A percentile compares a stretch with the other conserved stretches of the same genome.
phyloP scores from a whole-genome alignment of 2,329 filamentous ascomycete genomes.

The Neophaeococcomyces aloes region DNA sequence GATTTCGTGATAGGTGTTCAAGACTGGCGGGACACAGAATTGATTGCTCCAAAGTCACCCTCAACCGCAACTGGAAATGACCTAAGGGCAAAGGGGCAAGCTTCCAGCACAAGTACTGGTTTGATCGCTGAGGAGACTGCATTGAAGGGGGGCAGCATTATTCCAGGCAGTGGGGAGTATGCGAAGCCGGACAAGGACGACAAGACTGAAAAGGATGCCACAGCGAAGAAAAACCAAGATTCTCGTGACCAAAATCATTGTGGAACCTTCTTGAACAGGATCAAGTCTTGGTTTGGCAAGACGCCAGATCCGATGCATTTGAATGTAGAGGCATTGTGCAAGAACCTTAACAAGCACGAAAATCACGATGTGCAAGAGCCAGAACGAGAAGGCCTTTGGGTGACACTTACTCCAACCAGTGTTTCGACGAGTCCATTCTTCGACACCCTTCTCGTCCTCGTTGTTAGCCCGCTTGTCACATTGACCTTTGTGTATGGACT shows the following conservation, averaged over 20 bases:
- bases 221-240: slow-evolving; percentile 3
- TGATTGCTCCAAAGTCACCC: slow-evolving; percentile 40
- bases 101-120: slow-evolving; percentile 13
- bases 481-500: slow-evolving; percentile 86
- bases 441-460: slow-evolving; percentile 90
- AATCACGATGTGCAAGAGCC: slow-evolving; percentile 26
- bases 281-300: slow-evolving; percentile 15
- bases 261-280: slow-evolving; percentile 1
- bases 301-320: slow-evolving; percentile 1
- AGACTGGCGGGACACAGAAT: slow-evolving; percentile 73
- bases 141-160: slow-evolving; percentile 56
- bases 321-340: slow-evolving; percentile 1
- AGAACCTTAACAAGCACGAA: slow-evolving; percentile 16
- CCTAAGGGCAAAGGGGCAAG: slow-evolving; percentile 19
- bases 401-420: slow-evolving; percentile 86
- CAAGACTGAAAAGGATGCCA: slow-evolving; percentile 2
- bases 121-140: slow-evolving; percentile 24
- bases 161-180: slow-evolving; percentile 64
- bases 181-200: slow-evolving; percentile 4
- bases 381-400: slow-evolving; percentile 73
- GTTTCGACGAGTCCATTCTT: slow-evolving; percentile 86
- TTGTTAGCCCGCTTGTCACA: slow-evolving; percentile 85
- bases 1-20: slow-evolving; percentile 74
- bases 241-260: background rate
- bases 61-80: slow-evolving; percentile 13